Evolutionary conservation across 1,139 yeast species (phyloP), one percentile per base, ranked within the genome.

Genomic region (Protomyces arabidopsidicola): DNA sequence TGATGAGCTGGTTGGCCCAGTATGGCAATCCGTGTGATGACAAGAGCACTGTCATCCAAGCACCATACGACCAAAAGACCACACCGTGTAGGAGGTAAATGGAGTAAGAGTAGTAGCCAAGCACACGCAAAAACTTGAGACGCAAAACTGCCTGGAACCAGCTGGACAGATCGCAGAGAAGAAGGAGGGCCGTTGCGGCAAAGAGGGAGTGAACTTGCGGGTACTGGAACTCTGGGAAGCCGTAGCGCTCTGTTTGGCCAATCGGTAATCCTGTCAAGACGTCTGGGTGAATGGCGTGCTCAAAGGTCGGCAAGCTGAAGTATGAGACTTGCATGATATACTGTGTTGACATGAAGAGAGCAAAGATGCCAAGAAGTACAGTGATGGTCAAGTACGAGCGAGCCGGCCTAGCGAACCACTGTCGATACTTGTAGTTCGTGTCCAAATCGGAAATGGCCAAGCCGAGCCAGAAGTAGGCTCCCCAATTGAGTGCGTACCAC

Each of bases 71-170:
- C 62, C 62, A 58, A 27, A 58, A 58, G 62, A 58, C 45, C 35
- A 58, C 35, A n/a, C 62, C 62, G 56, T 58, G 62, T 3, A 58
- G 56, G 39, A 58, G 53, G 45, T 58, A 58, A 42, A 58, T 52
- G 22, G 62, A 58, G 62, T 58, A 58, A 8, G 62, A 58, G 36
- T 58, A 58, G 56, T 27, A 58, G n/a, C 62, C 62, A 12, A 58
- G 62, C 12, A 55, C 62, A 9, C 62, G 55, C 18, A 58, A 51
- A 35, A 52, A 14, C 31, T 39, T 52, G 50, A 51, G 18, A 20
- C 53, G 42, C 42, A 58, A 39, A 8, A 58, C 35, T 16, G 48
- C 35, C 52, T 58, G 62, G 36, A 51, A 10, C 8, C 42, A 38
- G 14, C 22, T 10, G 12, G 62, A 51, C 16, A 58, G 51, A 45